These are phyloP conservation scores for Nemania diffusa DNA, from an alignment of 2,329 filamentous ascomycete genomes.

Conservation along the genomic window DNA sequence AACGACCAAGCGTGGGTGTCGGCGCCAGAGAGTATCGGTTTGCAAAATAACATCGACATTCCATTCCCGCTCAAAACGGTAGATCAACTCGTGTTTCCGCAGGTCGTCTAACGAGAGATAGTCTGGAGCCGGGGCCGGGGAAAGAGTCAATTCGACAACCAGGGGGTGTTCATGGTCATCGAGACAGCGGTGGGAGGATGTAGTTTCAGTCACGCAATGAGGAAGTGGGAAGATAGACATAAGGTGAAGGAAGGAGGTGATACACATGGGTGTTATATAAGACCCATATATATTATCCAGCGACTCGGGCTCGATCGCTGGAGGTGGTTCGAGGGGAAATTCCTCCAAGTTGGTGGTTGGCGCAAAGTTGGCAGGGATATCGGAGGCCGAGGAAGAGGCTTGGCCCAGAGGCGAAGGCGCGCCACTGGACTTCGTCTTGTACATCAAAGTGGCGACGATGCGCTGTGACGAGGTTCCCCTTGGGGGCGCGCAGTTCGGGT, in stretches of 20 bases:
- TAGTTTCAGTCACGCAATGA: slow-evolving; percentile 61
- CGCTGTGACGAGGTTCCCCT: slow-evolving; percentile 60
- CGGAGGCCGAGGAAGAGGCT: slow-evolving; percentile 52
- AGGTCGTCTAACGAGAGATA: slow-evolving; percentile 76
- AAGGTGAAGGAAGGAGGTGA: slow-evolving; percentile 73
- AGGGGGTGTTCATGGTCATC: slow-evolving; percentile 68
- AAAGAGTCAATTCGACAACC: slow-evolving; percentile 74
- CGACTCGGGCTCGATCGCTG: slow-evolving; percentile 63
- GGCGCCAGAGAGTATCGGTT: slow-evolving; percentile 75
- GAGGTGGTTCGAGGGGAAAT: slow-evolving; percentile 69
- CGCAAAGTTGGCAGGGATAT: slow-evolving; percentile 65
- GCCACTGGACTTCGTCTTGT: slow-evolving; percentile 58
- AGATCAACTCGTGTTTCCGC: slow-evolving; percentile 82
- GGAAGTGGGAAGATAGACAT: slow-evolving; percentile 71
- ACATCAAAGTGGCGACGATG: slow-evolving; percentile 72
- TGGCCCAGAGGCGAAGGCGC: slow-evolving; percentile 51
- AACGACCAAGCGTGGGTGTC: slow-evolving; percentile 86
- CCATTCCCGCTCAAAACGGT: slow-evolving; percentile 88
- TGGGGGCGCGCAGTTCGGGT: slow-evolving; percentile 69
- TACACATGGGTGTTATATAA: slow-evolving; percentile 72
- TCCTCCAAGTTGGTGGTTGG: slow-evolving; percentile 67
- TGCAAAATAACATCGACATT: slow-evolving; percentile 87
- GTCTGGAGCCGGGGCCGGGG: slow-evolving; percentile 67
- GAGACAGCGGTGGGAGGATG: slow-evolving; percentile 72
- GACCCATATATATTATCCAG: slow-evolving; percentile 74